Conservation (phyloP, 2,329 filamentous ascomycete genomes). For the Alternaria hordeiaustralica region DNA sequence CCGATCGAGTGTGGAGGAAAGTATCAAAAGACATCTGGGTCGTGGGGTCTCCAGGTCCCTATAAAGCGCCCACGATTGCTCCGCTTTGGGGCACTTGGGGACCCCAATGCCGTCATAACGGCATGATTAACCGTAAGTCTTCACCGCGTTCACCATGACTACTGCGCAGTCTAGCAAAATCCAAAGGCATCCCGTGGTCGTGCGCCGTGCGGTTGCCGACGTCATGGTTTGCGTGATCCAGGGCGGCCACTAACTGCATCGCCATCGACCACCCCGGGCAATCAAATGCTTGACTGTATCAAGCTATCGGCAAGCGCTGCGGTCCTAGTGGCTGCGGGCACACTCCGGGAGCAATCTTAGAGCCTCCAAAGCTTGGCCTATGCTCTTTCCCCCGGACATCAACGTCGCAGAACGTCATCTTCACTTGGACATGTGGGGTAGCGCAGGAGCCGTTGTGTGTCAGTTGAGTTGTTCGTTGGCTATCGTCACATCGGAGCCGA, state of each 20-base stretch:
- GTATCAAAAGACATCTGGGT: background rate
- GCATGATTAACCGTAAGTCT: background rate
- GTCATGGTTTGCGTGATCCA: conserved; percentile 7
- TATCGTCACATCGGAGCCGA: background rate
- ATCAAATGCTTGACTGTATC: conserved; percentile 14
- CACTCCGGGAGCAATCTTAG: conserved; percentile 2
- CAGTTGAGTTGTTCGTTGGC: background rate
- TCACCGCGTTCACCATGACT: background rate
- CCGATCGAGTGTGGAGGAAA: background rate
- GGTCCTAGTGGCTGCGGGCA: conserved; percentile 9
- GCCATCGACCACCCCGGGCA: background rate
- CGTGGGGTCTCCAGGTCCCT: conserved; percentile 5
- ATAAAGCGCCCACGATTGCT: conserved; percentile 8
- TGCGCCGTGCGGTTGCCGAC: background rate
- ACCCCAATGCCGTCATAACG: conserved; percentile 13
- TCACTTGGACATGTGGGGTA: conserved; percentile 2
- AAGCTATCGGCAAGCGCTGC: conserved; percentile 1
- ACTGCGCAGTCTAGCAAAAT: background rate
- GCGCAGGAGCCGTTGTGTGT: background rate
- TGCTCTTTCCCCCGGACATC: conserved; percentile 2
- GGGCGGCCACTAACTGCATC: background rate
- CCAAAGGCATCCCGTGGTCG: background rate
- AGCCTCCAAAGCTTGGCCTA: conserved; percentile 9
- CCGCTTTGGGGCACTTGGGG: background rate
- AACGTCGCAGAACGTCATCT: conserved; percentile 10